Base-by-base conservation (phyloP, 169 alveolate genomes). In the Prorocentrum cordatum region DNA sequence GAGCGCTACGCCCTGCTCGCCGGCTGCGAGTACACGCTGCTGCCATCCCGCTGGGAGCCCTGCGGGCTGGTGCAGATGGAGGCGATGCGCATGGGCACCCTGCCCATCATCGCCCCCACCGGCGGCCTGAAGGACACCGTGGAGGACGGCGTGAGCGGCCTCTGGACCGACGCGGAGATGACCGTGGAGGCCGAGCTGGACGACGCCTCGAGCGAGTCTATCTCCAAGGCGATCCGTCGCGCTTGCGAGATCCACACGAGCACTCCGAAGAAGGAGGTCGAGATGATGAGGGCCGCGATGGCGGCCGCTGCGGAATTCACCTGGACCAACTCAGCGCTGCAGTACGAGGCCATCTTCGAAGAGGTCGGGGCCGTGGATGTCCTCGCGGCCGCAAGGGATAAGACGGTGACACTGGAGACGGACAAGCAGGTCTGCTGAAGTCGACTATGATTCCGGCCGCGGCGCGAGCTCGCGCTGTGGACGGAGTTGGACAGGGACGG, bases 31-130 rank as follows among this genome's bases (percentile, higher is more conserved):
- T 86, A 29, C 79, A 47, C 77, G 50, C 42, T 86, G 75, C n/a
- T 80, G 73, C 92, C 92, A 9, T 86, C 92, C 58, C 47, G 92
- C 58, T 86, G 75, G 77, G 92, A 86, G 66, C 92, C 92, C 7
- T 86, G 92, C 35, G 92, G 92, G 26, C 47, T 86, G 80, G 92
- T 71, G n/a, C 92, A 85, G 75, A 85, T 85, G 72, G 92, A 85
- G 47, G 84, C 86, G 10, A 88, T 88, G 92, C 87, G 92, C 66
- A 18, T 86, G 54, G 92, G 86, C 26, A 61, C 82, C 24, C 24
- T 86, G 86, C 92, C 92, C 64, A 35, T 86, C 26, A 75, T 77
- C 36, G 64, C 92, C n/a, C 92, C 86, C 59, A 86, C 92, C 24
- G 92, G 92, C 27, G 92, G 92, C 58, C 39, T 86, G 61, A 71